Percentiles rank a stretch among this genome's conserved stretches.
Evolutionary conservation across 345 rosid species (phyloP).

Genomic region (Salix brachista): DNA sequence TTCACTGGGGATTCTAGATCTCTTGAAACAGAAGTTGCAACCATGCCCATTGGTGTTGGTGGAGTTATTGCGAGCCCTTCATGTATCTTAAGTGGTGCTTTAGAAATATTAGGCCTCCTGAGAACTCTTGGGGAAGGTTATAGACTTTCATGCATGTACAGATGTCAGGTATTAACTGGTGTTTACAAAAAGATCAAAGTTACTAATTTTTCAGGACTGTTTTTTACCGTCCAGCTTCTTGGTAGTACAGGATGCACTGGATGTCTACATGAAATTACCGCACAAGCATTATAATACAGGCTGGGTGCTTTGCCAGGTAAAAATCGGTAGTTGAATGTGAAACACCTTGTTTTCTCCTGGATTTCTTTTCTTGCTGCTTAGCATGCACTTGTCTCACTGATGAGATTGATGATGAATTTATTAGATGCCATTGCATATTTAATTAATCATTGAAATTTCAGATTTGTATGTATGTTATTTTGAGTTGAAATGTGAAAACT

Average conservation of each 20-base stretch:
- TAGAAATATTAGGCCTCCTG: constrained; percentile 71
- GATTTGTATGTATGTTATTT: background rate
- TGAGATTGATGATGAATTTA: background rate
- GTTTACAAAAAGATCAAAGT: constrained; percentile 6
- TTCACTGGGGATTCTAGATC: constrained; percentile 49
- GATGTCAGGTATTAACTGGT: constrained; percentile 60
- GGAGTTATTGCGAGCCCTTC: constrained; percentile 43
- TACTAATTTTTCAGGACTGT: constrained; percentile 14
- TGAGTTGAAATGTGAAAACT: background rate
- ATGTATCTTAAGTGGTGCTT: constrained; percentile 56
- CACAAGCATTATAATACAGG: constrained; percentile 84
- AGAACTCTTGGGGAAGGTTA: constrained; percentile 88
- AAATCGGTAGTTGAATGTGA: background rate
- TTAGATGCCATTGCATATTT: background rate
- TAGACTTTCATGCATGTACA: constrained; percentile 78
- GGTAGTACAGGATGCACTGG: constrained; percentile 74
- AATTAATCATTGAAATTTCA: background rate
- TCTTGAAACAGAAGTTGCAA: constrained; percentile 58
- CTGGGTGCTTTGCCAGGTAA: constrained; percentile 98
- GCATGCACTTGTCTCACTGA: background rate
- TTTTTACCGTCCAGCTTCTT: constrained; percentile 28
- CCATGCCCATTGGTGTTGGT: constrained; percentile 42
- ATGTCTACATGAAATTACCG: constrained; percentile 68
- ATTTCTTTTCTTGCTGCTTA: background rate
- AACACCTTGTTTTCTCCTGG: background rate